These are phyloP conservation scores for Grigorovia yakushimaensis DNA, from an alignment of 805 yeast species.

Conservation along the genomic window DNA sequence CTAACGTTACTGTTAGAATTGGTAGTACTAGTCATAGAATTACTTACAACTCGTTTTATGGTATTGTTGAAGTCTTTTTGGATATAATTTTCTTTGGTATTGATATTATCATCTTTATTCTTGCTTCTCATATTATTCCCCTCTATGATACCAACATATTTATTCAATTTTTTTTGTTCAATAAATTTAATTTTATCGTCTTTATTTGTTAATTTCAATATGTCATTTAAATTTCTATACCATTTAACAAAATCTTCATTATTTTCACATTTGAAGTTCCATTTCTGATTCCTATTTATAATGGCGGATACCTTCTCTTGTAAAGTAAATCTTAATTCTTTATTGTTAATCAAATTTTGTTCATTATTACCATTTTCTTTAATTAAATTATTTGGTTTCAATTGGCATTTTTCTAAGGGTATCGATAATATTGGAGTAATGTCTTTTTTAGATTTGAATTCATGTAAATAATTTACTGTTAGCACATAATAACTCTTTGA, in stretches of 20 bases:
- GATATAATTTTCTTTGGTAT: background rate
- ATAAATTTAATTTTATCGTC: slow-evolving; percentile 43
- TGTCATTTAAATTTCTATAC: slow-evolving; percentile 65
- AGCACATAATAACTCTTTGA: slow-evolving; percentile 83
- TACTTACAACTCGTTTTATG: background rate
- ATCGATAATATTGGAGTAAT: slow-evolving; percentile 73
- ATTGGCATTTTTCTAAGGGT: slow-evolving; percentile 63
- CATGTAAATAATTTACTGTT: slow-evolving; percentile 82
- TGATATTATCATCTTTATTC: background rate
- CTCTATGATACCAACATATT: too few relatives aligned
- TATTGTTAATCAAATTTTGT: slow-evolving; percentile 11
- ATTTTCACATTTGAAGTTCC: slow-evolving; percentile 84
- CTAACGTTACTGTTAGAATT: background rate
- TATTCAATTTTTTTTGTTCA: slow-evolving; percentile 14
- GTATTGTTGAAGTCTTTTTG: too few relatives aligned
- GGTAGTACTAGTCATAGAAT: background rate
- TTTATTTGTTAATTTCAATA: slow-evolving; percentile 53
- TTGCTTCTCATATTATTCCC: background rate
- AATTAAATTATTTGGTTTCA: slow-evolving; percentile 30
- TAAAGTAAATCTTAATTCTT: slow-evolving; percentile 67
- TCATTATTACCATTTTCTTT: slow-evolving; percentile 56
- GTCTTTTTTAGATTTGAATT: slow-evolving; percentile 76
- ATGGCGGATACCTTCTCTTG: slow-evolving; percentile 64
- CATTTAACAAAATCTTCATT: slow-evolving; percentile 70
- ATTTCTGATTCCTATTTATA: slow-evolving; percentile 71